A percentile compares a stretch with the other conserved stretches of the same genome.
Evolutionary conservation across 768 basidiomycete species (phyloP).

Genomic region (Naematelia aurantialba): DNA sequence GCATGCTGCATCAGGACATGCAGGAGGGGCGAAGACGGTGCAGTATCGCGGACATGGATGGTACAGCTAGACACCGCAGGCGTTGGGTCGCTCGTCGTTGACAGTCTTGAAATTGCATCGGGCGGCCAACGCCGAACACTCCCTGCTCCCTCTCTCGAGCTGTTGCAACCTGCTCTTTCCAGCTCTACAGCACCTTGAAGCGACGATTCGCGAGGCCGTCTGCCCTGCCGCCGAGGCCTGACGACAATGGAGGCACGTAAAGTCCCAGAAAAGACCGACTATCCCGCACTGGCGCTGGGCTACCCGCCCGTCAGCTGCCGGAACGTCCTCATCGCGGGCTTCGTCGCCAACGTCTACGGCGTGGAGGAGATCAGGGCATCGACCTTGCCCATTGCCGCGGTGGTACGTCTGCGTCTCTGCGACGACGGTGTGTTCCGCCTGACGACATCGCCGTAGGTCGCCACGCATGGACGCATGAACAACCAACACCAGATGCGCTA

Average conservation of each 20-base stretch:
- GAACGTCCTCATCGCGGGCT: slow-evolving; percentile 30
- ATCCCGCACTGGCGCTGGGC: slow-evolving; percentile 22
- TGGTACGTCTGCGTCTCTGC: slow-evolving; percentile 27
- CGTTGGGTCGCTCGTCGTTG: too few relatives aligned
- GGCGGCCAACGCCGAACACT: too few relatives aligned
- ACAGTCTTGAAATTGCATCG: too few relatives aligned
- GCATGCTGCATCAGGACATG: too few relatives aligned
- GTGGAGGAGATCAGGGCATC: slow-evolving; percentile 40
- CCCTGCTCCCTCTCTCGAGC: too few relatives aligned
- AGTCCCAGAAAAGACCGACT: slow-evolving; percentile 19
- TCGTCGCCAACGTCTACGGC: slow-evolving; percentile 35
- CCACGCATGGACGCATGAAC: slow-evolving; percentile 56
- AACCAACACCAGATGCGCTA: slow-evolving; percentile 47
- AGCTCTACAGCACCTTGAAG: too few relatives aligned
- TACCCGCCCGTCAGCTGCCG: slow-evolving; percentile 14
- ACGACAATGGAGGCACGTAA: background rate
- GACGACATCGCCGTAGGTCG: slow-evolving; percentile 44
- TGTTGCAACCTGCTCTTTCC: too few relatives aligned
- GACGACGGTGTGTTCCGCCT: background rate
- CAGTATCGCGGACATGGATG: too few relatives aligned
- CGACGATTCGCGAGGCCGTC: background rate
- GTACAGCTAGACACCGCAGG: too few relatives aligned
- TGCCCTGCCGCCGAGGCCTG: background rate
- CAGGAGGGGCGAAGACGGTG: too few relatives aligned
- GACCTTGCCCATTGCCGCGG: slow-evolving; percentile 21